Evolutionary conservation across 2,329 filamentous ascomycete species (phyloP), one percentile per base, ranked within the genome.

Genomic region (Penicillium hesseltinei): DNA sequence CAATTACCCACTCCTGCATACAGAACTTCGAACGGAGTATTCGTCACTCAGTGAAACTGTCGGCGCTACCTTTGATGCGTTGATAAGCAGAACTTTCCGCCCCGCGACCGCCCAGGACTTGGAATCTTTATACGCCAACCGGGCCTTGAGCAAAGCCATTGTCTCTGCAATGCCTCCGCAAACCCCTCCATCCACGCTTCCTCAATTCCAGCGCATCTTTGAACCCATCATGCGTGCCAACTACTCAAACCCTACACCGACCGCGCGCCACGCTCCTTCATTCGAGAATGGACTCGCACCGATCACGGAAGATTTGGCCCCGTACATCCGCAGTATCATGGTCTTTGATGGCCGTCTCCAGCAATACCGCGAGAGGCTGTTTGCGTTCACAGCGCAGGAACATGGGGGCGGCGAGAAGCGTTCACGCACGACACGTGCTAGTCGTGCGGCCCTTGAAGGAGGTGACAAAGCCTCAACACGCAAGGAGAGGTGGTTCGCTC

Each of bases 241-340:
- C 36, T 69, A 74, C 52, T 66, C 69, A 5, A 69, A 72, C 36
- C 67, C 73, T 19, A 57, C 66, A 3, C 56, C 72, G 15, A 70
- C 67, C 23, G 73, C 72, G 11, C 73, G 74, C 15, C 64, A 73
- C 50, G 71, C 88, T 0, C 92, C 90, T 0, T 85, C 88, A 0
- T 91, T 96, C 63, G 91, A 96, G 66, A 85, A 89, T 43, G 85
- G 86, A 0, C 77, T 89, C 66, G 72, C 74, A 0, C 78, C 87
- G 21, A 84, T 96, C 33, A 81, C 84, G 0, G 77, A 88, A 13
- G 94, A 99, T 62, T 80, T 97, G 2, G 92, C 92, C 0, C 94
- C 95, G 0, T 97, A 91, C 71, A 84, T 97, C n/a, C 89, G 95
- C 11, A 82, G 83, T 38, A 97, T 99, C 58, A 86, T 93, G 2